Evolutionary conservation across 2,329 filamentous ascomycete genomes (phyloP).

Genomic region (Colletotrichum salicis): DNA sequence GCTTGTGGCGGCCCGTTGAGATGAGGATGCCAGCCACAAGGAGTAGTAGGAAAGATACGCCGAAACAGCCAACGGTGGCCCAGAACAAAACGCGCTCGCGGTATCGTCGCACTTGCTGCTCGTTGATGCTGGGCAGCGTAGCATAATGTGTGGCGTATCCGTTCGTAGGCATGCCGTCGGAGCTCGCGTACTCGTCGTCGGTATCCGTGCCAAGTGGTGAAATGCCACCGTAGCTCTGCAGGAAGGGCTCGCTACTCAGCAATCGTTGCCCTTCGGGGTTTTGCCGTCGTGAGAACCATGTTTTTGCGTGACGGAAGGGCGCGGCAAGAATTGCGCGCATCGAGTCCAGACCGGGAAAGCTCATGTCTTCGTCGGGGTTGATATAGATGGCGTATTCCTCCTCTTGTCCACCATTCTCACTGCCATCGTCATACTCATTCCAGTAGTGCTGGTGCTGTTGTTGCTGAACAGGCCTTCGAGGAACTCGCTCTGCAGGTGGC

Average conservation of each 20-base stretch:
- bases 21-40: slow-evolving; percentile 73
- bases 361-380: slow-evolving; percentile 70
- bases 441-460: slow-evolving; percentile 69
- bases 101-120: slow-evolving; percentile 61
- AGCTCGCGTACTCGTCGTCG: slow-evolving; percentile 62
- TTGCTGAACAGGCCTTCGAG: slow-evolving; percentile 40
- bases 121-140: slow-evolving; percentile 60
- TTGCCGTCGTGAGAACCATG: slow-evolving; percentile 55
- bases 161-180: slow-evolving; percentile 56
- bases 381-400: slow-evolving; percentile 79
- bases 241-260: slow-evolving; percentile 22
- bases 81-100: slow-evolving; percentile 67
- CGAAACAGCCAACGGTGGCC: slow-evolving; percentile 64
- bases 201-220: slow-evolving; percentile 48
- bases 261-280: slow-evolving; percentile 14
- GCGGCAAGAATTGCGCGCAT: slow-evolving; percentile 62
- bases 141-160: slow-evolving; percentile 67
- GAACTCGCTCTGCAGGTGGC: slow-evolving; percentile 34
- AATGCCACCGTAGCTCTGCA: slow-evolving; percentile 37
- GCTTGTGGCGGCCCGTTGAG: slow-evolving; percentile 73
- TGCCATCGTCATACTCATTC: slow-evolving; percentile 89
- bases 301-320: slow-evolving; percentile 62
- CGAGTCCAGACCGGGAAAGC: slow-evolving; percentile 72
- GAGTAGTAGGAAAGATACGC: slow-evolving; percentile 71
- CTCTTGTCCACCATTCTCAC: slow-evolving; percentile 67